Conservation (phyloP, 345 rosid genomes). For the Aurinia saxatilis region DNA sequence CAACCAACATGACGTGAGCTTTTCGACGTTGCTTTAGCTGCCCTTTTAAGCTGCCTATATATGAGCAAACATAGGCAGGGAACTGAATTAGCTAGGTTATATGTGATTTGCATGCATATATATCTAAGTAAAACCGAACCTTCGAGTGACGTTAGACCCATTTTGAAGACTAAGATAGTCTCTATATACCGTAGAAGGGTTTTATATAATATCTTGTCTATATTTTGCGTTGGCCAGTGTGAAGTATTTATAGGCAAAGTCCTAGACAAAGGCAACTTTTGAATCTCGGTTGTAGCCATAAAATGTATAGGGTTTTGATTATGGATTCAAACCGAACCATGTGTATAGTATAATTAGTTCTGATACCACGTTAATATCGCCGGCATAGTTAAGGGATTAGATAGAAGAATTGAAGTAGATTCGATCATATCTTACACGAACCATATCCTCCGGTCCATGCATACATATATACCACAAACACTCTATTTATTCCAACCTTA, state of each 20-base stretch:
- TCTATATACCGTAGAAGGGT: not conserved
- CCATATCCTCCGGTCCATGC: not conserved
- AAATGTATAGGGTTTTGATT: too few species aligned
- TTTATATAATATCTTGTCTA: too few species aligned
- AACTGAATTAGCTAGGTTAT: not conserved
- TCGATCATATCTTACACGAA: not conserved
- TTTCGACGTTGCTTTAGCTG: not conserved
- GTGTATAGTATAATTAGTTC: too few species aligned
- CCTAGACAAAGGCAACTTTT: too few species aligned
- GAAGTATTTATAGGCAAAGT: too few species aligned
- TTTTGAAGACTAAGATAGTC: not conserved
- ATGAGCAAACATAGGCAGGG: not conserved
- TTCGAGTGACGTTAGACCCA: conserved; percentile 4
- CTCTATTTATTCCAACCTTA: too few species aligned
- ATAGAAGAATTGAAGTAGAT: too few species aligned
- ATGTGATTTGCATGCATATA: not conserved
- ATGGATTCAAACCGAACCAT: too few species aligned
- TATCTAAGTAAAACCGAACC: not conserved
- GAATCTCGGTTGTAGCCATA: too few species aligned
- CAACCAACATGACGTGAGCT: conserved; percentile 8
- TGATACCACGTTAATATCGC: too few species aligned
- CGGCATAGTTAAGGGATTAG: too few species aligned
- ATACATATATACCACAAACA: not conserved
- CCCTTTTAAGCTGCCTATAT: not conserved
- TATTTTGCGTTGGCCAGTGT: too few species aligned